These are phyloP conservation scores for Castanospermum australe DNA, from an alignment of 306 rosid genomes.

Conservation along the genomic window DNA sequence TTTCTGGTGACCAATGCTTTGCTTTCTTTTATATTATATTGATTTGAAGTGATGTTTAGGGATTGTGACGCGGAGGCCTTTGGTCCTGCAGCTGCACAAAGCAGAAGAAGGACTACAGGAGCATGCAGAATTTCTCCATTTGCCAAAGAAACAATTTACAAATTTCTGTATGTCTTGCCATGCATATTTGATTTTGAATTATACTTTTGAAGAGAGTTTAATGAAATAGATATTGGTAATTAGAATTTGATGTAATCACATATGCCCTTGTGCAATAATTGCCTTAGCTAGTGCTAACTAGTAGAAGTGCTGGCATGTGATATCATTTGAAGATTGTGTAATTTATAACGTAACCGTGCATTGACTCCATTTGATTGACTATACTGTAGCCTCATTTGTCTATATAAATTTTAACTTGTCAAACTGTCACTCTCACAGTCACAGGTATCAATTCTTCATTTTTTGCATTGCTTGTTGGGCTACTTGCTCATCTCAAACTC, in stretches of 20 bases:
- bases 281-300: too few species aligned
- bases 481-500: neutral
- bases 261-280: neutral
- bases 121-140: conserved; percentile 78
- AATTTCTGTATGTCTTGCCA: conserved; percentile 61
- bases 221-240: too few species aligned
- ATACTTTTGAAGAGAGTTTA: neutral
- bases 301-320: too few species aligned
- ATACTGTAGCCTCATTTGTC: neutral
- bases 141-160: conserved; percentile 59
- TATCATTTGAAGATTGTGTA: neutral
- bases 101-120: conserved; percentile 57
- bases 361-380: neutral
- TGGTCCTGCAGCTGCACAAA: conserved; percentile 83
- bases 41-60: conserved; percentile 51
- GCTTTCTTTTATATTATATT: conserved; percentile 6
- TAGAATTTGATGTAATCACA: neutral
- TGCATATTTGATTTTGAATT: neutral
- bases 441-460: neutral
- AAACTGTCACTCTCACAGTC: neutral
- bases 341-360: neutral
- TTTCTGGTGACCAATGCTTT: neutral
- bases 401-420: neutral
- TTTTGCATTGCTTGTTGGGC: neutral
- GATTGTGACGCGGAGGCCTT: conserved; percentile 92